Conservation (phyloP, 192 early-diverging fungal genomes). For the Spizellomyces sp. region DNA sequence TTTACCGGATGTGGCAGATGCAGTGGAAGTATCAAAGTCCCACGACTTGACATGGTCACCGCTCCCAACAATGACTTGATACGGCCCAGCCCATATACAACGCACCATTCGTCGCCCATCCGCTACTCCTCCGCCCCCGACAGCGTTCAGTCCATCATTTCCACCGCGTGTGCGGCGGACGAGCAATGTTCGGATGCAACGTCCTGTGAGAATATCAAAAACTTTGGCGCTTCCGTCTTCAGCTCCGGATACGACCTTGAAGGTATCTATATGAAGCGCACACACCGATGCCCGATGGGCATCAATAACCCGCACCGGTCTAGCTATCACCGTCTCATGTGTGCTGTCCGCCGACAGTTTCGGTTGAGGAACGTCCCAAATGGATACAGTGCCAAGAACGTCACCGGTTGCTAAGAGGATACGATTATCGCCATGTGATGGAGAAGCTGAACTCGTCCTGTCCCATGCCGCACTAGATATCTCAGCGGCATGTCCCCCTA, state of each 20-base stretch:
- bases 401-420: conserved; percentile 55
- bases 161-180: conserved; percentile 39
- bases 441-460: neutral
- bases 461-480: conserved; percentile 14
- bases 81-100: conserved; percentile 20
- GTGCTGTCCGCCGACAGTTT: neutral
- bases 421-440: neutral
- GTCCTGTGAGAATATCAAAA: conserved; percentile 57
- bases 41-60: conserved; percentile 56
- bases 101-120: conserved; percentile 30
- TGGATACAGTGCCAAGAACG: conserved; percentile 47
- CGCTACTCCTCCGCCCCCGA: conserved; percentile 32
- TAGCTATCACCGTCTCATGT: neutral
- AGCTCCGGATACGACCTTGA: conserved; percentile 31
- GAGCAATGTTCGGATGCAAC: conserved; percentile 36
- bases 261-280: conserved; percentile 25
- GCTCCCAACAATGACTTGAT: conserved; percentile 47
- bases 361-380: conserved; percentile 45
- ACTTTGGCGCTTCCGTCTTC: conserved; percentile 60
- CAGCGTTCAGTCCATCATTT: conserved; percentile 30
- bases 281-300: conserved; percentile 19
- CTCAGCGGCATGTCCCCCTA: conserved; percentile 18
- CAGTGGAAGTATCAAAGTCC: conserved; percentile 52
- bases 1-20: conserved; percentile 7
- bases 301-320: conserved; percentile 11